Conservation (phyloP, 495 filamentous ascomycete genomes). For the Tuber indicum region DNA sequence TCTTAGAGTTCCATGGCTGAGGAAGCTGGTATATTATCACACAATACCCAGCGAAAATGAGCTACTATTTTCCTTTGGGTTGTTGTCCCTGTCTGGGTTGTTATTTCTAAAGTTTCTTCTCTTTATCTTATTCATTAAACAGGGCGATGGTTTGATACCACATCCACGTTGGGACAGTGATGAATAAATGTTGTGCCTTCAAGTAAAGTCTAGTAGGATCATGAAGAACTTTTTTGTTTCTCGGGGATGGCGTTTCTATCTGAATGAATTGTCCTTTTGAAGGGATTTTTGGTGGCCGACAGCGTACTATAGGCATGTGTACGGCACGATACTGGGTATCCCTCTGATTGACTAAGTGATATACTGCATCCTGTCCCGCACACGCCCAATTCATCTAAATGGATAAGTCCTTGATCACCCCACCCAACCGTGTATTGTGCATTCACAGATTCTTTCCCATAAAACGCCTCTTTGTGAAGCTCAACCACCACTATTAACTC, state of each 20-base stretch:
- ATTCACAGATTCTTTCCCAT: constrained; percentile 85
- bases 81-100: not conserved
- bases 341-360: not conserved
- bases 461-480: constrained; percentile 97
- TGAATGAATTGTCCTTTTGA: not conserved
- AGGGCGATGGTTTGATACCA: not conserved
- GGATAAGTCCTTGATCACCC: not conserved
- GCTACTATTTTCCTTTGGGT: not conserved
- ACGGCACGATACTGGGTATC: not conserved
- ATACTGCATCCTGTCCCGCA: not conserved
- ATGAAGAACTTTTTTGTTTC: not conserved
- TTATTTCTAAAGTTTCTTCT: not conserved
- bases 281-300: not conserved
- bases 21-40: not conserved
- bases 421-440: not conserved
- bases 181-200: not conserved
- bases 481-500: constrained; percentile 75
- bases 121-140: not conserved
- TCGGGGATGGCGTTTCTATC: not conserved
- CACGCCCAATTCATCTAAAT: not conserved
- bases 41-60: not conserved
- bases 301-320: not conserved
- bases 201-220: not conserved
- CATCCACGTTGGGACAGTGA: not conserved
- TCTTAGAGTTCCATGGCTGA: not conserved